A percentile compares a stretch with the other conserved stretches of the same genome.
These are phyloP conservation scores for Mucor racemosus DNA, from an alignment of 371 early-diverging fungal genomes.

Conservation along the genomic window DNA sequence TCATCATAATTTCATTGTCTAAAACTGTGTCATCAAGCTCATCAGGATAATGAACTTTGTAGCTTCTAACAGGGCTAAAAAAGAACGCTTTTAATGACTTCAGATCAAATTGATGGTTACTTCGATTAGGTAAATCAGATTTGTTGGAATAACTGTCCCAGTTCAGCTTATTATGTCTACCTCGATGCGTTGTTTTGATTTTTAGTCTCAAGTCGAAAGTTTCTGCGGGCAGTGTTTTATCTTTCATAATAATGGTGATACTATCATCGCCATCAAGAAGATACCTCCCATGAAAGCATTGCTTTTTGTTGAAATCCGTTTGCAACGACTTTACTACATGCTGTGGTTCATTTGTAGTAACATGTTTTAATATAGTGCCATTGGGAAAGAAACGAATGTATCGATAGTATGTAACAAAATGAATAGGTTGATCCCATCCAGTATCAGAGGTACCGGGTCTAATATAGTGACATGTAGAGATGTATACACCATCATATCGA, in stretches of 20 bases:
- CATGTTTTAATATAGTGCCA: slow-evolving; percentile 50
- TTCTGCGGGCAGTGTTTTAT: slow-evolving; percentile 36
- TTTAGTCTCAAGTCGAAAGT: slow-evolving; percentile 49
- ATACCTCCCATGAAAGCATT: slow-evolving; percentile 55
- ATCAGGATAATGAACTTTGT: slow-evolving; percentile 32
- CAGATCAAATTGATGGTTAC: slow-evolving; percentile 38
- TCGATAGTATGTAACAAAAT: slow-evolving; percentile 74
- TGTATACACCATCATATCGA: slow-evolving; percentile 72
- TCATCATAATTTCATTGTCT: not conserved
- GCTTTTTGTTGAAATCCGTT: slow-evolving; percentile 36
- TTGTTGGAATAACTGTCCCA: slow-evolving; percentile 62
- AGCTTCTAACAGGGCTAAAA: slow-evolving; percentile 50
- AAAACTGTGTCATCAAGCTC: not conserved
- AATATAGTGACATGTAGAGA: slow-evolving; percentile 68
- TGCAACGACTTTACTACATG: slow-evolving; percentile 43
- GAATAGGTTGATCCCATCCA: slow-evolving; percentile 62
- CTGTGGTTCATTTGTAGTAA: slow-evolving; percentile 62
- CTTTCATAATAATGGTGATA: slow-evolving; percentile 39
- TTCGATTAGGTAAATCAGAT: slow-evolving; percentile 27
- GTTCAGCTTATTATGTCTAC: slow-evolving; percentile 67
- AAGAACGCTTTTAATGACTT: slow-evolving; percentile 50
- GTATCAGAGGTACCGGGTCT: slow-evolving; percentile 58
- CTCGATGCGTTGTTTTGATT: slow-evolving; percentile 61
- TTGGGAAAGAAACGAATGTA: slow-evolving; percentile 71
- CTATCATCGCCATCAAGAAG: slow-evolving; percentile 27